Percentiles rank a stretch among this genome's conserved stretches.
Evolutionary conservation across 2,329 filamentous ascomycete species (phyloP).

Genomic region (Raffaelea albimanens): DNA sequence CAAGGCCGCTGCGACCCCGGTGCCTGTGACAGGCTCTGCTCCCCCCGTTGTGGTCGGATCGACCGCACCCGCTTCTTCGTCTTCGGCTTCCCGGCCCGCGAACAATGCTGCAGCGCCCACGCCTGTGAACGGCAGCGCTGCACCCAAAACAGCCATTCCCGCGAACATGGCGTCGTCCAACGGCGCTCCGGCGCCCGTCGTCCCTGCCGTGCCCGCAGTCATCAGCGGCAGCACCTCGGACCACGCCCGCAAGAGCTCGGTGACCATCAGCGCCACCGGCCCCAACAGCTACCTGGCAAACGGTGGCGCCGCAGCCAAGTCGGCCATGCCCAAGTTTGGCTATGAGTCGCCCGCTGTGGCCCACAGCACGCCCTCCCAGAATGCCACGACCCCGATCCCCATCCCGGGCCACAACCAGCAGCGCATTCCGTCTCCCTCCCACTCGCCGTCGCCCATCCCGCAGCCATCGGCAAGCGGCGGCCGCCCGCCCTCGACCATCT

Average conservation of each 20-base stretch:
- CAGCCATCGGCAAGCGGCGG: slow-evolving; percentile 77
- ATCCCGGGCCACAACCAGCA: slow-evolving; percentile 59
- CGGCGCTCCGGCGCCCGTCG: slow-evolving; percentile 27
- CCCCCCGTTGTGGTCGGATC: slow-evolving; percentile 45
- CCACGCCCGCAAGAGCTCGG: slow-evolving; percentile 78
- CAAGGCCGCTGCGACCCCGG: slow-evolving; percentile 51
- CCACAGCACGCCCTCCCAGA: slow-evolving; percentile 56
- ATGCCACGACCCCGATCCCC: slow-evolving; percentile 46
- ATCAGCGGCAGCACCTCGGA: slow-evolving; percentile 62
- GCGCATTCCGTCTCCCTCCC: slow-evolving; percentile 71
- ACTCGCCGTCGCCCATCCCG: slow-evolving; percentile 88
- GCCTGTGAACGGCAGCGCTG: slow-evolving; percentile 65
- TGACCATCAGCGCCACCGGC: slow-evolving; percentile 82
- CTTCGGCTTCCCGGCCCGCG: slow-evolving; percentile 37
- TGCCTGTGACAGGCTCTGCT: slow-evolving; percentile 50
- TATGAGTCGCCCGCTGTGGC: slow-evolving; percentile 61
- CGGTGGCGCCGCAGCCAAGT: slow-evolving; percentile 54
- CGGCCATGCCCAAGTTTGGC: slow-evolving; percentile 67
- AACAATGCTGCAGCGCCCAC: slow-evolving; percentile 55
- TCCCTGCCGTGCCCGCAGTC: slow-evolving; percentile 52
- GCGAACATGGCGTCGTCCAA: slow-evolving; percentile 5
- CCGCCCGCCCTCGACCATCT: slow-evolving; percentile 69
- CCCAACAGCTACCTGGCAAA: slow-evolving; percentile 68
- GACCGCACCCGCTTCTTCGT: slow-evolving; percentile 21
- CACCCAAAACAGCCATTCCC: slow-evolving; percentile 2